Evolutionary conservation across 2,329 filamentous ascomycete genomes (phyloP).

Genomic region (Coleophoma crateriformis): DNA sequence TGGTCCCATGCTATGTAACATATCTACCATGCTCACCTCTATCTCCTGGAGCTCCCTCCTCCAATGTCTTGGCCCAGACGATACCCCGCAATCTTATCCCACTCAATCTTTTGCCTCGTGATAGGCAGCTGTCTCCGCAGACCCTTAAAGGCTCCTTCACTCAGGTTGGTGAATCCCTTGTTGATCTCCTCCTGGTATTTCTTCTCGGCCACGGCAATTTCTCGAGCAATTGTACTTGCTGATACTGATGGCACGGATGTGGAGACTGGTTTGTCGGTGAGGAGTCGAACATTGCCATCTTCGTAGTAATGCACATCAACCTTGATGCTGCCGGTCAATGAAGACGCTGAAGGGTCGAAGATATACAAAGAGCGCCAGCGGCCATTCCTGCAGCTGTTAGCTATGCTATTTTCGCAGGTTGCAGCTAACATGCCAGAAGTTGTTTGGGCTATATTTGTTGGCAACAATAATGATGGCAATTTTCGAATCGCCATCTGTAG

Average conservation of each 20-base stretch:
- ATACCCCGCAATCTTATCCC: constrained; percentile 97
- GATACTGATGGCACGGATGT: constrained; percentile 55
- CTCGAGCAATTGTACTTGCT: constrained; percentile 58
- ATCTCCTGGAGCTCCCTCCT: constrained; percentile 55
- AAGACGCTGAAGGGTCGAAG: constrained; percentile 63
- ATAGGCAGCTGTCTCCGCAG: constrained; percentile 89
- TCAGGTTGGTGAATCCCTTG: constrained; percentile 78
- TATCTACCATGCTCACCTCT: constrained; percentile 7
- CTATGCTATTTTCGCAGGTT: no score
- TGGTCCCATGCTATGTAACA: no score
- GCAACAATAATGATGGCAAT: constrained; percentile 81
- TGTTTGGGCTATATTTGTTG: constrained; percentile 96
- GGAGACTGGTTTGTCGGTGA: constrained; percentile 75
- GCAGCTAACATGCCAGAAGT: constrained; percentile 69
- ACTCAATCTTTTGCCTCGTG: constrained; percentile 97
- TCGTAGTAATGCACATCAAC: constrained; percentile 99
- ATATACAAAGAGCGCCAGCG: constrained; percentile 90
- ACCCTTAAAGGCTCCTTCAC: constrained; percentile 92
- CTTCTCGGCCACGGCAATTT: constrained; percentile 76
- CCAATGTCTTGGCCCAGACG: constrained; percentile 76
- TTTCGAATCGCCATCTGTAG: constrained; percentile 67
- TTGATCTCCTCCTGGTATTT: constrained; percentile 97
- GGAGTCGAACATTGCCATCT: constrained; percentile 91
- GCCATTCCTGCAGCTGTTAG: constrained; percentile 63
- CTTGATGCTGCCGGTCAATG: constrained; percentile 74